Base-by-base conservation (phyloP, 805 yeast species). In the Yamadazyma sp. region DNA sequence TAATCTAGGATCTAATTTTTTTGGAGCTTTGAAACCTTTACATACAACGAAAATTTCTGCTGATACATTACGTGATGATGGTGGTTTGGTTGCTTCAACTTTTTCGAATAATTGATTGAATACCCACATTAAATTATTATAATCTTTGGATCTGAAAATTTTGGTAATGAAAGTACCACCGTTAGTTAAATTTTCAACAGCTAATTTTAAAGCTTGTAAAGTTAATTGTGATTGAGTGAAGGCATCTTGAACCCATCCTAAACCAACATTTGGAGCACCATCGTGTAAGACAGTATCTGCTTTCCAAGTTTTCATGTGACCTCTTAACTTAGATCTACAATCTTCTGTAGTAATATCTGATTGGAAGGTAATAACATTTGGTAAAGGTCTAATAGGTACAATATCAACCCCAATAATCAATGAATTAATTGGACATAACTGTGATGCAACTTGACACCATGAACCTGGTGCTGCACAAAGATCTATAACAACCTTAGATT, bases 211-310 rank as follows among this genome's bases (percentile, higher is more conserved):
- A 21, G 98, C 95, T 67, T 89, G 96, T 48, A 93, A 69, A 20
- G 96, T 94, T 49, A 93, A 78, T 56, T 91, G 98, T 18, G 96
- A 87, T 67, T 93, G 99, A 1, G 98, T 87, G 65, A 86, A 93
- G 1, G 99, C 98, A 78, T 93, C 99, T 62, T 93, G 99, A 14
- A 86, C 93, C 99, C 99, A 93, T n/a, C 96, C 95, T 55, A 93
- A 74, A 82, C 99, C 99, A 51, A 93, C 98, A 55, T 93, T 93
- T 20, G 99, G 99, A 19, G 99, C 99, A 81, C 99, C 99, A 74
- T 93, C 99, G 64, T 93, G 98, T 55, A 93, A 68, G 13, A 93
- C 98, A 0, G 95, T 86, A 56, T 93, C 98, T 1, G 98, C 99
- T 53, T 93, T 93, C 97, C 98, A 93, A 1, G 98, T 89, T 60